Evolutionary conservation across 2,329 filamentous ascomycete genomes (phyloP).

Genomic region (Diaporthe sp.): DNA sequence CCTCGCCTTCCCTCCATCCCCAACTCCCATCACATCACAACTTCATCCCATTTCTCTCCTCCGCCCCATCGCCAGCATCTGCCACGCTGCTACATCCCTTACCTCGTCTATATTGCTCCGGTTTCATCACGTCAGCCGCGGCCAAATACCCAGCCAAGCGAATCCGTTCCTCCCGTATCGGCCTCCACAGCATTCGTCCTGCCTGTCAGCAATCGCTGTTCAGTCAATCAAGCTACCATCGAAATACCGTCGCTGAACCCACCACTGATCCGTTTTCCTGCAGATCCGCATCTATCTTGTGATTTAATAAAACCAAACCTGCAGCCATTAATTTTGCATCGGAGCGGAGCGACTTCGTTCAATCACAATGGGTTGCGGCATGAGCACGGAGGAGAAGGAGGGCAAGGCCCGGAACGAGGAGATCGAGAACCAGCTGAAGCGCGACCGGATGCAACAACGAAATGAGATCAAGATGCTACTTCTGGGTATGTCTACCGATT

Average conservation of each 20-base stretch:
- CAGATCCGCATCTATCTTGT: neutral
- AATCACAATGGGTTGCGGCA: conserved; percentile 97
- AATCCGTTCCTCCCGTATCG: neutral
- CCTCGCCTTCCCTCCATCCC: neutral
- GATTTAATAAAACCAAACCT: neutral
- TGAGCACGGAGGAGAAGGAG: conserved; percentile 99
- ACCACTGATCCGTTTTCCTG: neutral
- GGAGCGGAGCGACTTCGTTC: conserved; percentile 46
- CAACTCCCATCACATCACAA: conserved; percentile 8
- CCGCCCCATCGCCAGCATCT: neutral
- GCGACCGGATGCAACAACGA: conserved; percentile 98
- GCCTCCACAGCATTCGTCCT: neutral
- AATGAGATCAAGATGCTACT: conserved; percentile 99
- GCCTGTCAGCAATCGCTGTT: neutral
- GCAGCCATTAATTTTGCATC: conserved; percentile 15
- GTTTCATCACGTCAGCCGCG: conserved; percentile 25
- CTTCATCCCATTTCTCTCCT: neutral
- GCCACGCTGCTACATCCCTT: conserved; percentile 22
- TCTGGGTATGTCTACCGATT: conserved; percentile 77
- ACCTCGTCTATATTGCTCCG: conserved; percentile 20
- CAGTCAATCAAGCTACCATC: neutral
- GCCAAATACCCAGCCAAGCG: neutral
- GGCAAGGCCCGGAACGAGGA: conserved; percentile 99
- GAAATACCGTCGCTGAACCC: neutral
- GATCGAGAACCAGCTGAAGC: conserved; percentile 99